These are phyloP conservation scores for Boletus tomentosulus DNA, from an alignment of 768 basidiomycete genomes.

Conservation along the genomic window DNA sequence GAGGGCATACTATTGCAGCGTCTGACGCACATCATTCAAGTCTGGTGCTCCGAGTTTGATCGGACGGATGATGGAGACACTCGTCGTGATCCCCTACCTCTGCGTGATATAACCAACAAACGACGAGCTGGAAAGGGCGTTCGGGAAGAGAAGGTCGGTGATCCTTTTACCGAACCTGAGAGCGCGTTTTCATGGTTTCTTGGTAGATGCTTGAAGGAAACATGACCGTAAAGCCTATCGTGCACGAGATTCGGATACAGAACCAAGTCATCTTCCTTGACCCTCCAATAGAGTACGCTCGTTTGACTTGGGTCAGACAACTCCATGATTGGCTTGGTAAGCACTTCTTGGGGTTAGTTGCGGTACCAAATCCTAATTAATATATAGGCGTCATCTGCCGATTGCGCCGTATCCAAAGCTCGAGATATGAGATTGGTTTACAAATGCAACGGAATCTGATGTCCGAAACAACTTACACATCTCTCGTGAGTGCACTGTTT, in stretches of 20 bases:
- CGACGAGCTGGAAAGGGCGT: conserved; percentile 63
- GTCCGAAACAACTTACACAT: conserved; percentile 76
- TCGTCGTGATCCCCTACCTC: conserved; percentile 46
- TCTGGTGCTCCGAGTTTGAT: conserved; percentile 89
- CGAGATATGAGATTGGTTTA: conserved; percentile 93
- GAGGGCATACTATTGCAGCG: conserved; percentile 76
- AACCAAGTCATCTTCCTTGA: conserved; percentile 99
- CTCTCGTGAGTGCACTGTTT: conserved; percentile 52
- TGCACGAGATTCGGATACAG: conserved; percentile 96
- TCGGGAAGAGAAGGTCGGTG: conserved; percentile 74
- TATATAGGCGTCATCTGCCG: conserved; percentile 77
- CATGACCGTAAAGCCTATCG: conserved; percentile 77
- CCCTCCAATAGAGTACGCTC: conserved; percentile 93
- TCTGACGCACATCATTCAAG: conserved; percentile 70
- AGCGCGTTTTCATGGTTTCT: background rate
- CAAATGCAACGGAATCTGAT: conserved; percentile 72
- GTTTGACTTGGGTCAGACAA: conserved; percentile 84
- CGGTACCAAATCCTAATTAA: background rate
- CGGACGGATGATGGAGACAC: conserved; percentile 64
- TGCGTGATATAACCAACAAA: conserved; percentile 59
- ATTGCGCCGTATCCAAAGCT: conserved; percentile 84
- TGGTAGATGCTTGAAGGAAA: conserved; percentile 64
- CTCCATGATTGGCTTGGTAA: conserved; percentile 86
- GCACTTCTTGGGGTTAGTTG: conserved; percentile 6
- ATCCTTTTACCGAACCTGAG: background rate